Conservation (phyloP, 345 rosid species). For the Kandelia obovata region DNA sequence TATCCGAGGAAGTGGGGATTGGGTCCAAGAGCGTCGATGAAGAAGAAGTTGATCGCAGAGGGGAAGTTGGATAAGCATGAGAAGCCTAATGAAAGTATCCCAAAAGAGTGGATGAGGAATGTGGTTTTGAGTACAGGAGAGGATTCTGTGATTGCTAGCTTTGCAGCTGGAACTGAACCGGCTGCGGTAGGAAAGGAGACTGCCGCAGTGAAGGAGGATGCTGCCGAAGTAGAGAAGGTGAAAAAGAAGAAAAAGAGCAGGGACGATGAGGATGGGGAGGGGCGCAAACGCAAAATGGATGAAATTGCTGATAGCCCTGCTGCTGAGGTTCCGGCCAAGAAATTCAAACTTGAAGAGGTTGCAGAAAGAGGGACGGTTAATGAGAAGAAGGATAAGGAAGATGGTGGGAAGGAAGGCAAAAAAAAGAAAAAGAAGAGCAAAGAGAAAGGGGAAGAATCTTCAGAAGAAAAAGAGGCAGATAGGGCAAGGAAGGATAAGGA, state of each 20-base stretch:
- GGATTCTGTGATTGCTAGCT: conserved; percentile 66
- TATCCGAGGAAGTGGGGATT: conserved; percentile 96
- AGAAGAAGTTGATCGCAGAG: conserved; percentile 76
- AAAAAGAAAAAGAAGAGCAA: conserved; percentile 41
- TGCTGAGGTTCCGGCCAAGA: conserved; percentile 45
- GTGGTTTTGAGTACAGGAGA: conserved; percentile 69
- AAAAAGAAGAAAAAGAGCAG: conserved; percentile 36
- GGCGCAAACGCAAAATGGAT: conserved; percentile 51
- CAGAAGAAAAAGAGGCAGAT: conserved; percentile 27
- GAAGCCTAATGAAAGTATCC: conserved; percentile 72
- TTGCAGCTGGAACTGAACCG: conserved; percentile 55
- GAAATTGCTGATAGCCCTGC: conserved; percentile 41
- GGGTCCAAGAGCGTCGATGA: conserved; percentile 78
- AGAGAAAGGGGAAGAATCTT: conserved; percentile 30
- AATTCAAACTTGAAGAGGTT: conserved; percentile 32
- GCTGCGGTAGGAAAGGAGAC: conserved; percentile 25
- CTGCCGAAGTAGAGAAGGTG: conserved; percentile 12
- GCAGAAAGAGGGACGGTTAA: background rate
- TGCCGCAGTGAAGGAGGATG: conserved; percentile 23
- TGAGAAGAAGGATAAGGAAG: conserved; percentile 27
- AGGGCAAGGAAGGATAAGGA: background rate
- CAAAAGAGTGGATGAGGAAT: conserved; percentile 74
- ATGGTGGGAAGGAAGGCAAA: conserved; percentile 23
- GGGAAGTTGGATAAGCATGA: conserved; percentile 92
- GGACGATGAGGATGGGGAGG: conserved; percentile 37